Conservation (phyloP, 1,284 basidiomycete genomes). For the Malassezia caprae region DNA sequence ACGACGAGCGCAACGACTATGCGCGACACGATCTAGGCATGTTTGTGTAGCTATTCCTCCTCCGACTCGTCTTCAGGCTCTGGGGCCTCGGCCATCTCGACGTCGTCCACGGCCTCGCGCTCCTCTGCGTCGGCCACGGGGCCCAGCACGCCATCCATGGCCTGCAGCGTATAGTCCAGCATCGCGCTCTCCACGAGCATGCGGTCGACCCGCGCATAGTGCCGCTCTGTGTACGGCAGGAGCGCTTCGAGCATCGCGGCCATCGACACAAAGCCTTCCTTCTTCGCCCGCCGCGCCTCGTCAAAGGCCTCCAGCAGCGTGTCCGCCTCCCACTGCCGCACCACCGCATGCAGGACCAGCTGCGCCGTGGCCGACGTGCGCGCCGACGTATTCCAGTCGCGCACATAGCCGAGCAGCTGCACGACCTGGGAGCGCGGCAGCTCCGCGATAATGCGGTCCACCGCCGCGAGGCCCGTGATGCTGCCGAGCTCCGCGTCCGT, state of each 20-base stretch:
- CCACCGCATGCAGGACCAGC: slow-evolving; percentile 66
- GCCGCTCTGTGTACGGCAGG: slow-evolving; percentile 86
- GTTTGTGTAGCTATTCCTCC: slow-evolving; percentile 11
- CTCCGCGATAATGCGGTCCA: slow-evolving; percentile 59
- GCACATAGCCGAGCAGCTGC: slow-evolving; percentile 68
- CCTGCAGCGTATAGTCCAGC: slow-evolving; percentile 77
- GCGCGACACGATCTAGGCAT: slow-evolving; percentile 32
- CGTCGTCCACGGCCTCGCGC: not conserved
- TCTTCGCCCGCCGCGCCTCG: slow-evolving; percentile 19
- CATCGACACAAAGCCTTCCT: slow-evolving; percentile 20
- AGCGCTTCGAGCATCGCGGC: slow-evolving; percentile 68
- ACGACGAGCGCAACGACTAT: slow-evolving; percentile 39
- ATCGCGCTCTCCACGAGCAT: slow-evolving; percentile 85
- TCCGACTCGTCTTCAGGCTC: not conserved
- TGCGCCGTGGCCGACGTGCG: slow-evolving; percentile 80
- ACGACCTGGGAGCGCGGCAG: slow-evolving; percentile 66
- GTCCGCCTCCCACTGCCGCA: slow-evolving; percentile 64
- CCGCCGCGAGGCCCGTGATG: slow-evolving; percentile 34
- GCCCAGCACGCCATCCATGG: slow-evolving; percentile 62
- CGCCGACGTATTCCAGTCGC: slow-evolving; percentile 87
- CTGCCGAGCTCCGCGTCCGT: slow-evolving; percentile 12
- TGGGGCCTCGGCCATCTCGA: not conserved
- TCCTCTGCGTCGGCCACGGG: slow-evolving; percentile 2
- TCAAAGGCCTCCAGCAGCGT: slow-evolving; percentile 65
- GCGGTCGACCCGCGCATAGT: slow-evolving; percentile 72